Conservation (phyloP, 768 basidiomycete species). For the Russula ochroleuca region DNA sequence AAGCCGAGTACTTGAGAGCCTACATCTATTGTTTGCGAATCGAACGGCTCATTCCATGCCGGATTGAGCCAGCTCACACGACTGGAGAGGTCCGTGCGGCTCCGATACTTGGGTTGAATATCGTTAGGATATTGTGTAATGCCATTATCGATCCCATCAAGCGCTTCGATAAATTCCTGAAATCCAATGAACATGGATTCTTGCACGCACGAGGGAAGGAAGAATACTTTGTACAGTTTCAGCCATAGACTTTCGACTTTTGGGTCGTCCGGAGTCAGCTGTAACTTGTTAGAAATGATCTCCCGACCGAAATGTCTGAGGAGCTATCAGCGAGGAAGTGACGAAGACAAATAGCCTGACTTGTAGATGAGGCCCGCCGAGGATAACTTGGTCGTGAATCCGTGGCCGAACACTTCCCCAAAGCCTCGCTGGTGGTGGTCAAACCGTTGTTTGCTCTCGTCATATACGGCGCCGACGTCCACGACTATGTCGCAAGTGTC, state of each 20-base stretch:
- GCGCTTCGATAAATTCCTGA: slow-evolving; percentile 89
- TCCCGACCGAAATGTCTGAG: slow-evolving; percentile 83
- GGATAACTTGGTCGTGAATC: slow-evolving; percentile 83
- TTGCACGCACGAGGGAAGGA: background rate
- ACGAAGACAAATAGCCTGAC: slow-evolving; percentile 41
- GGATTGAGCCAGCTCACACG: slow-evolving; percentile 86
- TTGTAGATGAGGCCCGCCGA: slow-evolving; percentile 96
- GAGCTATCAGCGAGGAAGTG: background rate
- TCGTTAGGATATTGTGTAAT: slow-evolving; percentile 73
- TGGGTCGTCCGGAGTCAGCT: slow-evolving; percentile 49
- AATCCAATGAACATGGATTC: slow-evolving; percentile 16
- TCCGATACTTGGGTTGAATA: slow-evolving; percentile 65
- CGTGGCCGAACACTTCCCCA: slow-evolving; percentile 81
- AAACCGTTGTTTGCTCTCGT: slow-evolving; percentile 69
- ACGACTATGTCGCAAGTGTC: slow-evolving; percentile 90
- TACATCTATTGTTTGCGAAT: slow-evolving; percentile 69
- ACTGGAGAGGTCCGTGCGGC: slow-evolving; percentile 76
- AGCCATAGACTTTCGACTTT: slow-evolving; percentile 76
- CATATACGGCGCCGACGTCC: slow-evolving; percentile 93
- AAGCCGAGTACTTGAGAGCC: slow-evolving; percentile 31
- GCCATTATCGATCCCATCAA: slow-evolving; percentile 95
- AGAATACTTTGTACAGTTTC: slow-evolving; percentile 75
- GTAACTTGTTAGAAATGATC: slow-evolving; percentile 63
- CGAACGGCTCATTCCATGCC: slow-evolving; percentile 81
- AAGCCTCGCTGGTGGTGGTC: slow-evolving; percentile 98